A percentile compares a stretch with the other conserved stretches of the same genome.
These are phyloP conservation scores for Ceratobasidium sp. DNA, from an alignment of 1,284 basidiomycete genomes.

Conservation along the genomic window DNA sequence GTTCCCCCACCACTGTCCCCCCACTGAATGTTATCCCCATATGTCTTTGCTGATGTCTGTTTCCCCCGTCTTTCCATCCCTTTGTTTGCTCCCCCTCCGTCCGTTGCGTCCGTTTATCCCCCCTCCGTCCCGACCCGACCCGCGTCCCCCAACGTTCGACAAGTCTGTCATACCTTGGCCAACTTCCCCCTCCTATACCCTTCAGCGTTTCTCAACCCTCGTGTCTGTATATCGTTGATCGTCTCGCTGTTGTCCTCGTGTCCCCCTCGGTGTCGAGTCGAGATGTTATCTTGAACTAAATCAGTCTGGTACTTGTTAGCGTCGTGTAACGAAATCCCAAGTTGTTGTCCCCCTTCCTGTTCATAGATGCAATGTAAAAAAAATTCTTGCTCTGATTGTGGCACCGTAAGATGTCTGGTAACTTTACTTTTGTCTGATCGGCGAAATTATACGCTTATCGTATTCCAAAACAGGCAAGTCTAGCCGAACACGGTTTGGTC, in stretches of 20 bases:
- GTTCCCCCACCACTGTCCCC: slow-evolving; percentile 9
- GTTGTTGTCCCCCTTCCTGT: neutral
- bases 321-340: neutral
- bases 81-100: neutral
- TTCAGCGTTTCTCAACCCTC: neutral
- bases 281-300: neutral
- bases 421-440: slow-evolving; percentile 3
- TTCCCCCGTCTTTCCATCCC: neutral
- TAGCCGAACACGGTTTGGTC: neutral
- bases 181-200: neutral
- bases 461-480: neutral
- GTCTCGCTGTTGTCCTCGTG: slow-evolving; percentile 1
- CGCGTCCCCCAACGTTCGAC: slow-evolving; percentile 1
- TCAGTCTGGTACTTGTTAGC: slow-evolving; percentile 2
- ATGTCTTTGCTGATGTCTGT: neutral
- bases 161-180: slow-evolving; percentile 6
- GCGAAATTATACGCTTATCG: slow-evolving; percentile 7
- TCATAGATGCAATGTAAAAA: neutral
- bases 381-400: neutral
- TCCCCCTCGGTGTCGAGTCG: neutral
- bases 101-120: neutral
- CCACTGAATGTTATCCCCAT: neutral
- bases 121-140: slow-evolving; percentile 14
- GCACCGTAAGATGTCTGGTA: neutral
- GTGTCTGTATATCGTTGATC: neutral